These are phyloP conservation scores for Rhodotorula sp. DNA, from an alignment of 1,284 basidiomycete genomes.

Conservation along the genomic window DNA sequence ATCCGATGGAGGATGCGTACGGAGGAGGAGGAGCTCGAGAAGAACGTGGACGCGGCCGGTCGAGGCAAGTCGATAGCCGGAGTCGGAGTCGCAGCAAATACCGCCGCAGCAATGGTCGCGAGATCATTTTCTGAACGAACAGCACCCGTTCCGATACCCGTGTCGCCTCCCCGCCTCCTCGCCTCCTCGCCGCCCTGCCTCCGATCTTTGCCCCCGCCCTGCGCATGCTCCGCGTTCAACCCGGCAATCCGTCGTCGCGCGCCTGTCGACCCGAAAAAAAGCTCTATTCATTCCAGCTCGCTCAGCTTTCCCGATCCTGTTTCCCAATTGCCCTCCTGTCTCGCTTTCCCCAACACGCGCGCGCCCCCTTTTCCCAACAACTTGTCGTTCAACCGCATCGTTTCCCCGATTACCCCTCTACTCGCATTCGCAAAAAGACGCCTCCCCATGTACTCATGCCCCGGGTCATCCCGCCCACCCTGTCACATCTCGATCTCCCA, in stretches of 20 bases:
- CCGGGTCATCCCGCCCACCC: background rate
- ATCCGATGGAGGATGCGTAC: no score
- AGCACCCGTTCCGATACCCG: no score
- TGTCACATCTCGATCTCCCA: background rate
- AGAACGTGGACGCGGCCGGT: conserved; percentile 14
- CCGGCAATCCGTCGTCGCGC: no score
- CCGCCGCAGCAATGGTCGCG: conserved; percentile 5
- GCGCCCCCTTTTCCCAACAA: background rate
- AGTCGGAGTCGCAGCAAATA: conserved; percentile 17
- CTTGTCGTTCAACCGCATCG: conserved; percentile 11
- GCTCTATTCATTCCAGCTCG: background rate
- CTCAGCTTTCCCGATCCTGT: background rate
- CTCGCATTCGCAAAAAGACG: background rate
- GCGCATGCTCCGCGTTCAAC: no score
- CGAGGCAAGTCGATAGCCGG: background rate
- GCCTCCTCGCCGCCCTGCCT: no score
- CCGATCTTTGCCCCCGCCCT: no score
- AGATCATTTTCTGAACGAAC: conserved; percentile 8
- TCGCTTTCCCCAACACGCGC: background rate
- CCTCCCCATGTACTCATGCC: background rate
- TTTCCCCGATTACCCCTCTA: background rate
- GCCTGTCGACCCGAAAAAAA: no score
- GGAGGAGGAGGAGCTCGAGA: conserved; percentile 2
- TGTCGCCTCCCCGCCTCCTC: no score
- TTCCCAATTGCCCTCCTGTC: background rate